These are phyloP conservation scores for Lablab purpureus DNA, from an alignment of 306 rosid genomes.

Conservation along the genomic window DNA sequence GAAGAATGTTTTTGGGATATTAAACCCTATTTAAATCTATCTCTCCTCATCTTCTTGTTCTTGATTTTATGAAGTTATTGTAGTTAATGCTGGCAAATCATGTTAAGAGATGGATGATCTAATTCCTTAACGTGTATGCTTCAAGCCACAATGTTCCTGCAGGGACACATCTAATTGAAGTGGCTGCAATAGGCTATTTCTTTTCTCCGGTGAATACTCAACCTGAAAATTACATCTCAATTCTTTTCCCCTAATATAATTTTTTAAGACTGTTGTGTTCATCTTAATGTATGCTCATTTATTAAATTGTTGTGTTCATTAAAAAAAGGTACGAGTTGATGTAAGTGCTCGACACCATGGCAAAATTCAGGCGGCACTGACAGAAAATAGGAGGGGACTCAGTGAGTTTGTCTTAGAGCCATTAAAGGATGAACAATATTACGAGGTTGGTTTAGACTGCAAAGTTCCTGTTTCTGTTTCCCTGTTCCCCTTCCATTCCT, in stretches of 20 bases:
- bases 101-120: slow-evolving; percentile 27
- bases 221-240: slow-evolving; percentile 36
- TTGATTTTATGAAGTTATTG: slow-evolving; percentile 25
- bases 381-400: slow-evolving; percentile 87
- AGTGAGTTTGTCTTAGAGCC: slow-evolving; percentile 90
- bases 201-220: slow-evolving; percentile 82
- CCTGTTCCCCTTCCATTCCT: not conserved
- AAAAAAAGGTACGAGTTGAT: slow-evolving; percentile 89
- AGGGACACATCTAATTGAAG: slow-evolving; percentile 98
- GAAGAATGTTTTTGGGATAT: slow-evolving; percentile 31
- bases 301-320: slow-evolving; percentile 19
- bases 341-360: slow-evolving; percentile 98
- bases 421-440: slow-evolving; percentile 79
- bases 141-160: slow-evolving; percentile 91
- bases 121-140: slow-evolving; percentile 64
- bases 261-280: slow-evolving; percentile 7
- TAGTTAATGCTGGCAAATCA: slow-evolving; percentile 31
- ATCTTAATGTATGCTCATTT: slow-evolving; percentile 30
- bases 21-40: slow-evolving; percentile 12
- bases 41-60: slow-evolving; percentile 14
- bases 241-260: not conserved
- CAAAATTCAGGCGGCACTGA: slow-evolving; percentile 94
- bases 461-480: not conserved
- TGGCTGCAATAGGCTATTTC: slow-evolving; percentile 80
- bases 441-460: slow-evolving; percentile 69